Evolutionary conservation across 108 stramenopile genomes (phyloP).

Genomic region (Fragilariopsis cylindrus): DNA sequence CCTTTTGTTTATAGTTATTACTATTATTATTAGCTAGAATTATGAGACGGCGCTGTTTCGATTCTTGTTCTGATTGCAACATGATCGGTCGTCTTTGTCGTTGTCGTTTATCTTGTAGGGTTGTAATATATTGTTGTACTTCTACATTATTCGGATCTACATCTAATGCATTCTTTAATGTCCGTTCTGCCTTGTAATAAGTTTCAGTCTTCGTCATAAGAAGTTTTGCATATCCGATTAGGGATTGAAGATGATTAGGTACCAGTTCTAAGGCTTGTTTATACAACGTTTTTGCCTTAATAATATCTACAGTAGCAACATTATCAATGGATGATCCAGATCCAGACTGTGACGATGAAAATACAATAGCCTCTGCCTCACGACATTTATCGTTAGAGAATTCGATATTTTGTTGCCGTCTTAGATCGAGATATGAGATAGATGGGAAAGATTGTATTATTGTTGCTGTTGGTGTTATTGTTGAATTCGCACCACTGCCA

Average conservation of each 20-base stretch:
- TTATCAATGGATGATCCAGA: neutral
- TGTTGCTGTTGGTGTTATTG: too few relatives aligned
- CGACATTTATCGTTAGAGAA: slow-evolving; percentile 26
- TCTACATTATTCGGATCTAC: slow-evolving; percentile 22
- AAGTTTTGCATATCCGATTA: slow-evolving; percentile 25
- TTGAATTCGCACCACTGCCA: too few relatives aligned
- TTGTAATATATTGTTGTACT: slow-evolving; percentile 4
- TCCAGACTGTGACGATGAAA: neutral
- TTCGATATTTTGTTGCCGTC: slow-evolving; percentile 34
- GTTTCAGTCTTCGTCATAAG: neutral
- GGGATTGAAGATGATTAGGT: slow-evolving; percentile 28
- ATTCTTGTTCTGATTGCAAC: neutral
- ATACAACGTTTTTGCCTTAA: slow-evolving; percentile 16
- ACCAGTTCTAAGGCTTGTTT: slow-evolving; percentile 36
- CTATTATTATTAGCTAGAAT: neutral
- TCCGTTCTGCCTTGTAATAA: neutral
- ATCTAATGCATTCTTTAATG: slow-evolving; percentile 1
- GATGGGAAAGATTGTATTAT: slow-evolving; percentile 4
- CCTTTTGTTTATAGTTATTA: neutral
- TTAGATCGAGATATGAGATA: slow-evolving; percentile 26
- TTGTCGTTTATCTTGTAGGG: neutral
- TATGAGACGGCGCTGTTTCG: neutral
- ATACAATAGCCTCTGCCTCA: neutral
- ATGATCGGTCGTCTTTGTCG: neutral
- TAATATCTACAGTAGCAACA: neutral